A percentile compares a stretch with the other conserved stretches of the same genome.
phyloP scores from a whole-genome alignment of 306 rosid species.

The barrel medic (Medicago truncatula) region MtrunA17r5.0-ANR NC_053046.1:43084501-43085000 shows the following conservation, averaged over 20 bases:
- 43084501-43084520: conserved; percentile 5
- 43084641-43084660: conserved; percentile 35
- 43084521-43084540: conserved; percentile 7
- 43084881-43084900: too few species aligned
- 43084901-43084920: too few species aligned
- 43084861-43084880: too few species aligned
- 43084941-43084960: background rate
- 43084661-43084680: conserved; percentile 36
- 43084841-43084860: background rate
- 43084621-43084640: background rate
- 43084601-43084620: background rate
- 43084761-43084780: conserved; percentile 50
- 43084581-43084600: conserved; percentile 39
- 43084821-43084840: background rate
- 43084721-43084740: conserved; percentile 48
- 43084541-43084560: background rate
- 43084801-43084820: background rate
- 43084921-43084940: background rate
- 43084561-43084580: conserved; percentile 34
- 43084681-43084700: conserved; percentile 45
- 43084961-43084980: too few species aligned
- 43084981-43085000: too few species aligned
- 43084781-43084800: background rate
- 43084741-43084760: conserved; percentile 40
- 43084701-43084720: conserved; percentile 66